Percentiles rank a stretch among this genome's conserved stretches.
Conservation (phyloP, 2,329 filamentous ascomycete species). For the Phyllosticta citribraziliensis region DNA sequence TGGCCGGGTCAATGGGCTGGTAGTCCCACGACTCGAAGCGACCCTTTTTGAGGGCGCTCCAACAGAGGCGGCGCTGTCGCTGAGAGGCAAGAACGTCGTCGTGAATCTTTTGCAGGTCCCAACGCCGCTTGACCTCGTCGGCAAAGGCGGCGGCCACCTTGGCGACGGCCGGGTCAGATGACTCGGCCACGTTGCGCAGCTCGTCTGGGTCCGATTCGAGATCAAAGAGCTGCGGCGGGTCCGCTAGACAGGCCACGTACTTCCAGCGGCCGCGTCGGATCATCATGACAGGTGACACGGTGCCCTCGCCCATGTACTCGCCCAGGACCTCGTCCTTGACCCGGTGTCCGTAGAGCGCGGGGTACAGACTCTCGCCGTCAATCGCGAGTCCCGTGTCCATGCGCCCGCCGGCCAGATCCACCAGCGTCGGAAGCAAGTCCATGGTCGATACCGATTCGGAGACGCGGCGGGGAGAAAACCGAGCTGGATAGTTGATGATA, state of each 20-base stretch:
- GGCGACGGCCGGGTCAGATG: slow-evolving; percentile 28
- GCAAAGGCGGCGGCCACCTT: slow-evolving; percentile 52
- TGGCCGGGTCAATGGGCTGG: slow-evolving; percentile 61
- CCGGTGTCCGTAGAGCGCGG: slow-evolving; percentile 54
- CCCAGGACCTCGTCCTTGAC: slow-evolving; percentile 71
- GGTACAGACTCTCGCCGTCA: slow-evolving; percentile 72
- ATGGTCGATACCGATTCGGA: slow-evolving; percentile 81
- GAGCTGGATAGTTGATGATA: slow-evolving; percentile 68
- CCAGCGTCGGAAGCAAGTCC: slow-evolving; percentile 81
- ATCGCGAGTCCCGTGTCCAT: slow-evolving; percentile 65
- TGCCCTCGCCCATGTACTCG: slow-evolving; percentile 92
- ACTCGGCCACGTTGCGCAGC: slow-evolving; percentile 56
- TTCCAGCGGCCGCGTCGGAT: slow-evolving; percentile 86
- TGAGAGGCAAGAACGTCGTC: slow-evolving; percentile 66
- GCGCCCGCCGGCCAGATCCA: slow-evolving; percentile 67
- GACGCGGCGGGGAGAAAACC: slow-evolving; percentile 66
- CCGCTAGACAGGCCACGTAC: slow-evolving; percentile 75
- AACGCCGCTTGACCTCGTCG: slow-evolving; percentile 61
- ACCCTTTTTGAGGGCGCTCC: slow-evolving; percentile 68
- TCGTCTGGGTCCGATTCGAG: slow-evolving; percentile 66
- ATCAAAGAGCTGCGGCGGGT: slow-evolving; percentile 79
- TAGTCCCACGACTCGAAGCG: slow-evolving; percentile 77
- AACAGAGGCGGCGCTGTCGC: slow-evolving; percentile 67
- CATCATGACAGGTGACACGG: slow-evolving; percentile 84
- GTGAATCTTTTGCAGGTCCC: slow-evolving; percentile 74